Evolutionary conservation across 2,329 filamentous ascomycete species (phyloP).

Genomic region (Fonsecaea pugnacius): DNA sequence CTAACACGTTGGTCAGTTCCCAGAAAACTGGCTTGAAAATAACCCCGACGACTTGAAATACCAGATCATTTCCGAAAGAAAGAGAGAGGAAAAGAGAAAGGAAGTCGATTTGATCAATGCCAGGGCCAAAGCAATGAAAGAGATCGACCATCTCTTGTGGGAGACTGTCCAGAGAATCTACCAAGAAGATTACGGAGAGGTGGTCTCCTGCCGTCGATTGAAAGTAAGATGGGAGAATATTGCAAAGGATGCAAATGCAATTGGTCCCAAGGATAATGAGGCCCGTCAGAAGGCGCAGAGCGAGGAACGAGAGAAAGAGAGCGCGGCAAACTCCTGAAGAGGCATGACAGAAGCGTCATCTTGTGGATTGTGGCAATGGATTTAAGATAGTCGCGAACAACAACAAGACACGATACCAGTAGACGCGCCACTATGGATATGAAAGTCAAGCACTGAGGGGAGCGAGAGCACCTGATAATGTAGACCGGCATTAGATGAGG

Average conservation of each 20-base stretch:
- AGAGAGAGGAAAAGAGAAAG: background rate
- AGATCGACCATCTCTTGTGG: background rate
- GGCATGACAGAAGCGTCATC: background rate
- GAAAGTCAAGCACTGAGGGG: too few relatives aligned
- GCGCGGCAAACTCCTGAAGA: background rate
- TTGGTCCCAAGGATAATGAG: background rate
- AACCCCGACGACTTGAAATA: conserved; percentile 7
- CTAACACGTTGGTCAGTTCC: conserved; percentile 11
- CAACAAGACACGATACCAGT: too few relatives aligned
- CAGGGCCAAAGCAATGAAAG: background rate
- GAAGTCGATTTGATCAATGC: background rate
- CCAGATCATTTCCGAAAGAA: conserved; percentile 2
- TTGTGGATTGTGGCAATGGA: background rate
- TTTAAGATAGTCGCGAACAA: too few relatives aligned
- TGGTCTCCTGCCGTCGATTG: background rate
- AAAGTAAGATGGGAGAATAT: background rate
- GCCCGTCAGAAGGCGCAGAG: background rate
- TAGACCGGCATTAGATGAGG: too few relatives aligned
- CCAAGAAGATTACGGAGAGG: background rate
- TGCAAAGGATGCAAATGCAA: background rate
- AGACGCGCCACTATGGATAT: too few relatives aligned
- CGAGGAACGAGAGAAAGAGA: background rate
- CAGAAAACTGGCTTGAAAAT: background rate
- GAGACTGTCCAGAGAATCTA: background rate
- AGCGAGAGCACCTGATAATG: too few relatives aligned